Base-by-base conservation (phyloP, 768 basidiomycete genomes). In the Leccinum incarnatum region DNA sequence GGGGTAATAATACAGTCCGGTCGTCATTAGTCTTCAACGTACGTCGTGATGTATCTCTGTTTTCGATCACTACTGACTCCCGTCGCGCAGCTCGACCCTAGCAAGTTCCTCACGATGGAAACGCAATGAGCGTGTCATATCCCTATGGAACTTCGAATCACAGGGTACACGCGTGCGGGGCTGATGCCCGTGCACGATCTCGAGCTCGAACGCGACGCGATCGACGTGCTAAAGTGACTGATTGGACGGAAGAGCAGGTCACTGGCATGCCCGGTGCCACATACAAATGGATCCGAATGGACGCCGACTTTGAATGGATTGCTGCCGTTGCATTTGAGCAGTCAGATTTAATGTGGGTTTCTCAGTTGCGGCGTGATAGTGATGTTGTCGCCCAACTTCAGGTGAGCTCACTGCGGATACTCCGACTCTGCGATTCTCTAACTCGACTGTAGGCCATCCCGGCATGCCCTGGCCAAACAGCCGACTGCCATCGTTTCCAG, bases 261-360 rank as follows among this genome's bases (percentile, higher is more conserved):
- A 96, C 27, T 29, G 27, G 27, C 27, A 29, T 98, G 93, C 87
- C 89, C 40, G 92, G 92, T 17, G 95, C 96, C 62, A 96, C 94
- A 3, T 99, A 98, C 74, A 97, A 99, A 75, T 99, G 96, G 96
- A 98, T 99, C 58, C 81, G 97, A 62, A 92, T 98, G 82, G 97
- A 99, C 69, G 95, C 97, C 15, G 97, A 99, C 71, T 95, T 97
- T 72, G 97, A 99, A 76, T 99, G 97, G 97, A 91, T 98, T 55
- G 89, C 93, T n/a, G 82, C 82, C 40, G 83, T 98, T 61, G 86
- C 86, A 62, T 98, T 96, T 62, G 91, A 95, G 52, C 94, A 98
- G 76, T 93, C 93, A 46, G 95, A 95, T 77, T 98, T 95, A 68
- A 96, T 96, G 93, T 99, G 95, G 95, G 91, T 97, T 21, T 92